A percentile compares a stretch with the other conserved stretches of the same genome.
Conservation (phyloP, 768 basidiomycete species). For the Calocybe gangraenosa region DNA sequence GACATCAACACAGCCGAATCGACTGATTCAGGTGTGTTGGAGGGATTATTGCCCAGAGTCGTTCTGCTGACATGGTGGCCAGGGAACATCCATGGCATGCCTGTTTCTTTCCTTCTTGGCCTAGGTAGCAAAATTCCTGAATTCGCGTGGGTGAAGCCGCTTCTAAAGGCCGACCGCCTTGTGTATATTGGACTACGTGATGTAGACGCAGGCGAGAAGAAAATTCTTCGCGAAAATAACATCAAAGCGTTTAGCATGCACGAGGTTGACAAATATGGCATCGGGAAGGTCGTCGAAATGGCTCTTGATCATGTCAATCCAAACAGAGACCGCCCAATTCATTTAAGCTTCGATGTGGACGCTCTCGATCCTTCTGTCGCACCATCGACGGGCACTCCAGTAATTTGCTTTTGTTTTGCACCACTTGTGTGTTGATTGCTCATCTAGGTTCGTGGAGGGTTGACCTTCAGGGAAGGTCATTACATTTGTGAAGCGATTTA, state of each 20-base stretch:
- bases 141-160: conserved; percentile 54
- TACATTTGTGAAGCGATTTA: conserved; percentile 92
- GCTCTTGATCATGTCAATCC: conserved; percentile 94
- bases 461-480: conserved; percentile 98
- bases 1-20: conserved; percentile 91
- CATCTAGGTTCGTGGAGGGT: conserved; percentile 79
- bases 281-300: conserved; percentile 94
- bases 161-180: conserved; percentile 66
- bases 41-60: conserved; percentile 10
- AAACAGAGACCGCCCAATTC: conserved; percentile 77
- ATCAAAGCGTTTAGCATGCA: conserved; percentile 93
- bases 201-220: conserved; percentile 84
- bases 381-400: conserved; percentile 93
- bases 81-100: conserved; percentile 99
- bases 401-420: conserved; percentile 27
- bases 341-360: conserved; percentile 96
- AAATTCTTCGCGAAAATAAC: conserved; percentile 71
- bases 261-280: conserved; percentile 87
- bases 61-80: conserved; percentile 6
- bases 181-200: conserved; percentile 99
- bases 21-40: conserved; percentile 61
- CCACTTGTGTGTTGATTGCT: conserved; percentile 10
- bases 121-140: conserved; percentile 41
- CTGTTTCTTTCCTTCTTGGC: conserved; percentile 86
- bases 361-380: conserved; percentile 93